phyloP scores from a whole-genome alignment of 2,329 filamentous ascomycete species.

The Neonectria neomacrospora region DNA sequence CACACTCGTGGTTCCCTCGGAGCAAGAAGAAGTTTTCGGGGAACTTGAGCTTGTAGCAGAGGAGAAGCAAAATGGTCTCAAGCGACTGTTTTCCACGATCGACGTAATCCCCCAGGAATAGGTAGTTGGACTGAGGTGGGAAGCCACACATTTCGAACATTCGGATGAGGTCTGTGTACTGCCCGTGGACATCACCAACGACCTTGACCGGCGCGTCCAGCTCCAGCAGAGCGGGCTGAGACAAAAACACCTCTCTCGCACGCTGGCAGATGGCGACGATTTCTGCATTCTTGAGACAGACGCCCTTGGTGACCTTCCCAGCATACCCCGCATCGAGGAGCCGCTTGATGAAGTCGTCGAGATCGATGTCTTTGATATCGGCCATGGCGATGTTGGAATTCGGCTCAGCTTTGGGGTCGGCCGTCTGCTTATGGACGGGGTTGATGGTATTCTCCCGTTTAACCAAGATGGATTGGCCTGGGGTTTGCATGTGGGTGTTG shows the following conservation, averaged over 20 bases:
- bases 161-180: constrained; percentile 97
- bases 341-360: constrained; percentile 97
- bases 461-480: constrained; percentile 90
- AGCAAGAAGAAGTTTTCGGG: constrained; percentile 99
- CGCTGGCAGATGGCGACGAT: constrained; percentile 93
- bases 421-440: constrained; percentile 64
- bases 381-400: constrained; percentile 78
- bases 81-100: constrained; percentile 99
- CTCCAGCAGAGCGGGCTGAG: constrained; percentile 91
- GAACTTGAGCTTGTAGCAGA: constrained; percentile 99
- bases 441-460: constrained; percentile 79
- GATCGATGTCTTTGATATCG: constrained; percentile 89
- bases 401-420: constrained; percentile 58
- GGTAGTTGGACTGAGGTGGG: constrained; percentile 98
- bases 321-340: constrained; percentile 94
- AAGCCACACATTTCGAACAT: constrained; percentile 99
- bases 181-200: constrained; percentile 97
- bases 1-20: constrained; percentile 98
- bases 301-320: constrained; percentile 96
- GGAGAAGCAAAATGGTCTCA: constrained; percentile 95
- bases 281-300: constrained; percentile 97
- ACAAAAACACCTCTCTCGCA: constrained; percentile 88
- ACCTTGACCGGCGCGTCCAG: constrained; percentile 96
- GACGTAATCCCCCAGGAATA: constrained; percentile 99
- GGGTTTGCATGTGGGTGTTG: constrained; percentile 70